Evolutionary conservation across 1,139 yeast species (phyloP).

Genomic region (Suhomyces panamericanus): DNA sequence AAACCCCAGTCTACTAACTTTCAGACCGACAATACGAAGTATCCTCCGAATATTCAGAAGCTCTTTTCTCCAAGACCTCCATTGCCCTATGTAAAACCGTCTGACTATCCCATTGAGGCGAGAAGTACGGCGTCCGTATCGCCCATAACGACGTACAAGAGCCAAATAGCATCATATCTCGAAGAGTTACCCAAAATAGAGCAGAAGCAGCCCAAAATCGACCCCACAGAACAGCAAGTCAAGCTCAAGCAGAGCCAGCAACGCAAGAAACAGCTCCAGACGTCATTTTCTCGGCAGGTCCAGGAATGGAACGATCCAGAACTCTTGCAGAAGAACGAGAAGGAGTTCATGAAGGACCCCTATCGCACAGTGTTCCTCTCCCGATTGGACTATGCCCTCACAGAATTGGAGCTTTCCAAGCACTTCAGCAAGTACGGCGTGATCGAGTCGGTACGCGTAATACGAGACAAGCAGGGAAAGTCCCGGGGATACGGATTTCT

Average conservation of each 20-base stretch:
- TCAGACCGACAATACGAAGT: conserved; percentile 29
- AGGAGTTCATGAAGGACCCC: conserved; percentile 67
- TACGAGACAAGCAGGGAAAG: conserved; percentile 56
- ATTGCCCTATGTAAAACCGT: conserved; percentile 51
- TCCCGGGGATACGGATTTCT: conserved; percentile 87
- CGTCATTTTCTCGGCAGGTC: conserved; percentile 39
- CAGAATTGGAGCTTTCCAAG: conserved; percentile 68
- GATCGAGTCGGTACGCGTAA: conserved; percentile 66
- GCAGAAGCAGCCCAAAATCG: conserved; percentile 18
- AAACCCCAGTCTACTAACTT: conserved; percentile 14
- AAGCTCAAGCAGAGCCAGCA: conserved; percentile 11
- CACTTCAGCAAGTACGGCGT: conserved; percentile 67
- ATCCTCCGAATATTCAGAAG: conserved; percentile 63
- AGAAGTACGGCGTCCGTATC: conserved; percentile 53
- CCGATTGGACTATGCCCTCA: conserved; percentile 62
- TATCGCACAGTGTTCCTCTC: conserved; percentile 76
- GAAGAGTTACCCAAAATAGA: conserved; percentile 35
- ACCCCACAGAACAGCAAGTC: conserved; percentile 13
- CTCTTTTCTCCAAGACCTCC: conserved; percentile 75
- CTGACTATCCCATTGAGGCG: conserved; percentile 53
- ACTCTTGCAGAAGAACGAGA: conserved; percentile 53
- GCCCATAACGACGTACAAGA: conserved; percentile 49
- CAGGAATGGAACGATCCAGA: conserved; percentile 49
- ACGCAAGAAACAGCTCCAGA: conserved; percentile 15
- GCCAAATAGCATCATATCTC: conserved; percentile 21